Conservation (phyloP, 202 grass and related monocot genomes). For the Cymbopogon flexuosus region DNA sequence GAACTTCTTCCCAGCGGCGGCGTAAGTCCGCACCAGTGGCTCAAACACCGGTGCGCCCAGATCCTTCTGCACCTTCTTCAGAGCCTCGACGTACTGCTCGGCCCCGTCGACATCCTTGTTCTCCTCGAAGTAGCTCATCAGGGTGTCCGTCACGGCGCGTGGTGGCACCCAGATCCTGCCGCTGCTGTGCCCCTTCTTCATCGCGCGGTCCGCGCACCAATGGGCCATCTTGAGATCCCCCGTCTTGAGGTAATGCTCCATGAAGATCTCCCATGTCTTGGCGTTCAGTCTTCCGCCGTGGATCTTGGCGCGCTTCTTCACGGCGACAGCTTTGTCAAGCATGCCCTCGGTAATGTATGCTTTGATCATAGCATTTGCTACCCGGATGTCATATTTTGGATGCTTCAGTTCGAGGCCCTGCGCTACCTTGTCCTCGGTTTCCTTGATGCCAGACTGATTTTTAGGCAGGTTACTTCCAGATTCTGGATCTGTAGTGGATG, state of each 20-base stretch:
- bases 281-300: constrained; percentile 83
- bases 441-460: constrained; percentile 25
- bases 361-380: constrained; percentile 88
- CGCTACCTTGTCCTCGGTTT: not conserved
- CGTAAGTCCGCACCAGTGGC: constrained; percentile 51
- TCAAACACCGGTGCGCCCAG: constrained; percentile 54
- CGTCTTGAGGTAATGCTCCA: constrained; percentile 69
- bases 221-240: constrained; percentile 68
- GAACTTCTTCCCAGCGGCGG: constrained; percentile 56
- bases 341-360: constrained; percentile 75
- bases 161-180: constrained; percentile 65
- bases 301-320: constrained; percentile 73
- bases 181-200: constrained; percentile 77
- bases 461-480: constrained; percentile 20
- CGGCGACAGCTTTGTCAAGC: constrained; percentile 65
- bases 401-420: constrained; percentile 31
- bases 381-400: constrained; percentile 70
- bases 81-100: constrained; percentile 54
- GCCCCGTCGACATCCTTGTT: constrained; percentile 57
- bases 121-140: constrained; percentile 68
- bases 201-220: constrained; percentile 71
- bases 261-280: constrained; percentile 92
- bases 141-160: constrained; percentile 28
- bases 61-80: constrained; percentile 57
- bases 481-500: constrained; percentile 1